A percentile compares a stretch with the other conserved stretches of the same genome.
Conservation (phyloP, 2,329 filamentous ascomycete species). For the Arachnomyces sp. region DNA sequence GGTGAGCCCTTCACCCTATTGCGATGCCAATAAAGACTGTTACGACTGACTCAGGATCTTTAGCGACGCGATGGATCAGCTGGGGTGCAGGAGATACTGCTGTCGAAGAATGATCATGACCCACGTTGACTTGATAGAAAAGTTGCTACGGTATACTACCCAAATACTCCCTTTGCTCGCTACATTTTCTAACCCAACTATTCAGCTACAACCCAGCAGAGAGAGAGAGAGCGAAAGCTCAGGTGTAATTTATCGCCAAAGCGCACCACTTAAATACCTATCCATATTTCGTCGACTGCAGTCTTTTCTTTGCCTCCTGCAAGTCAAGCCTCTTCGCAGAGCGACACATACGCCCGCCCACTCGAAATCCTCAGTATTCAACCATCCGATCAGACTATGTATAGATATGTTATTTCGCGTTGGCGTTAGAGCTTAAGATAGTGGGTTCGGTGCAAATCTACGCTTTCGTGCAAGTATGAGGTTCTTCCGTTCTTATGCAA, state of each 20-base stretch:
- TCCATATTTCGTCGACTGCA: too few relatives aligned
- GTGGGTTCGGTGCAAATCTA: too few relatives aligned
- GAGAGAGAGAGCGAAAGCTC: constrained; percentile 36
- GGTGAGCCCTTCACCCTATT: constrained; percentile 46
- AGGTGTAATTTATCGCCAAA: constrained; percentile 12
- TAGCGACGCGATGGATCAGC: constrained; percentile 92
- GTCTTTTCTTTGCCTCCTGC: too few relatives aligned
- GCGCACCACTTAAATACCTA: not conserved
- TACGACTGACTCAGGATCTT: constrained; percentile 11
- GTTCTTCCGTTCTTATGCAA: too few relatives aligned
- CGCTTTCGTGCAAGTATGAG: too few relatives aligned
- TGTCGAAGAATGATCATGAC: constrained; percentile 99
- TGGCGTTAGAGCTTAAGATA: too few relatives aligned
- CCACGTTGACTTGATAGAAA: constrained; percentile 97
- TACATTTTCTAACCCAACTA: not conserved
- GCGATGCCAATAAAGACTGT: constrained; percentile 1
- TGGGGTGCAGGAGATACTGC: constrained; percentile 93
- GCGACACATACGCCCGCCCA: too few relatives aligned
- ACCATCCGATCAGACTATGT: too few relatives aligned
- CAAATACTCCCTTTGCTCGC: not conserved
- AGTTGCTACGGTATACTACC: constrained; percentile 77
- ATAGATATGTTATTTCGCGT: too few relatives aligned
- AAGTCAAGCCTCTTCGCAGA: too few relatives aligned
- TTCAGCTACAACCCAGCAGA: constrained; percentile 44
- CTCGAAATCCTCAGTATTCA: too few relatives aligned